Conservation (phyloP, 441 rosid genomes). For the Syzygium malaccense region DNA sequence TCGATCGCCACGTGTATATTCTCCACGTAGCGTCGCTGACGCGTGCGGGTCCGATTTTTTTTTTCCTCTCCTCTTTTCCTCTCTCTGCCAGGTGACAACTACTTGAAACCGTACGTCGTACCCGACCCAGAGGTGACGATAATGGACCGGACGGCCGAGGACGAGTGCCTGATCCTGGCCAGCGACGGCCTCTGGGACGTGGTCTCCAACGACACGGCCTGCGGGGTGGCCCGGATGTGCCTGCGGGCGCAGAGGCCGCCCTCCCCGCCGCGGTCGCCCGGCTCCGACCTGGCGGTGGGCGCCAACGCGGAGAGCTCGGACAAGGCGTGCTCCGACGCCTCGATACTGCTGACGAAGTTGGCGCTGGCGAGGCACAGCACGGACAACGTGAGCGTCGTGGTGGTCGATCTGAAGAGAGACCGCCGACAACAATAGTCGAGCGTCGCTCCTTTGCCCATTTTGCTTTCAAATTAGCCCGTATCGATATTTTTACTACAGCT, state of each 20-base stretch:
- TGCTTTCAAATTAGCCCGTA: background rate
- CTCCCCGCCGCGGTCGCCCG: constrained; percentile 7
- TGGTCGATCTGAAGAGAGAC: constrained; percentile 59
- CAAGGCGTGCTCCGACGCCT: constrained; percentile 71
- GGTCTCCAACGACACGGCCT: constrained; percentile 74
- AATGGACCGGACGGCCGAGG: constrained; percentile 48
- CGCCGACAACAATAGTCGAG: background rate
- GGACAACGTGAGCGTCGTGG: constrained; percentile 45
- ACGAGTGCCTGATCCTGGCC: constrained; percentile 78
- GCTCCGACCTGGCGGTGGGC: constrained; percentile 11
- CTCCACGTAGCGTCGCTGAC: background rate
- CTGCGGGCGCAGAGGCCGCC: constrained; percentile 28
- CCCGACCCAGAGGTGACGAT: constrained; percentile 83
- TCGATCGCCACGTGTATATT: background rate
- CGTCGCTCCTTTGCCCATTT: background rate
- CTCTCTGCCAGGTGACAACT: constrained; percentile 29
- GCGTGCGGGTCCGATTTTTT: background rate
- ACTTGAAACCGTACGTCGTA: constrained; percentile 79
- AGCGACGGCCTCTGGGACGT: constrained; percentile 98
- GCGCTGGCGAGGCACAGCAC: constrained; percentile 9
- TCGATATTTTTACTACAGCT: background rate
- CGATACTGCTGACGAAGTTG: constrained; percentile 9
- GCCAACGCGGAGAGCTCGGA: constrained; percentile 33
- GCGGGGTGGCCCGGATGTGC: constrained; percentile 76
- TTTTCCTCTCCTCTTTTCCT: rapidly evolving